A percentile compares a stretch with the other conserved stretches of the same genome.
Conservation (phyloP, 495 filamentous ascomycete genomes). For the Tuber calosporum region DNA sequence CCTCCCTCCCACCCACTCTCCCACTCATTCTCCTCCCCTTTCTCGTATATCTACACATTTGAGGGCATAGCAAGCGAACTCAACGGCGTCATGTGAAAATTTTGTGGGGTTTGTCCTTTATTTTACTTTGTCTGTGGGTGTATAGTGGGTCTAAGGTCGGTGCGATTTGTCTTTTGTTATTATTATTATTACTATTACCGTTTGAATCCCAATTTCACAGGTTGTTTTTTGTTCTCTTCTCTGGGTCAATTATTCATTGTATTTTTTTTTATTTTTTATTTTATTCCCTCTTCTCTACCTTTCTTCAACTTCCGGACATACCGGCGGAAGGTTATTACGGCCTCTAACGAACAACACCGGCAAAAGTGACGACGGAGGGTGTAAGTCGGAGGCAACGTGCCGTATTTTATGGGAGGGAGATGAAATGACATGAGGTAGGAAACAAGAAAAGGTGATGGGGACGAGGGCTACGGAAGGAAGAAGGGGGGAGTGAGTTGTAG, state of each 20-base stretch:
- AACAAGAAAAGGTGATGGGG: background rate
- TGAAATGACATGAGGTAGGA: background rate
- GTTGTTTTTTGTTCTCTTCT: conserved; percentile 23
- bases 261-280: conserved; percentile 16
- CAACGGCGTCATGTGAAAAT: conserved; percentile 39
- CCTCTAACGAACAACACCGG: background rate
- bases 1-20: background rate
- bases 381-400: background rate
- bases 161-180: conserved; percentile 30
- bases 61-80: conserved; percentile 22
- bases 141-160: conserved; percentile 35
- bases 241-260: conserved; percentile 5
- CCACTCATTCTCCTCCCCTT: background rate
- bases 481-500: conserved; percentile 38
- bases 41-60: background rate
- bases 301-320: background rate
- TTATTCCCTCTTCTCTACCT: conserved; percentile 11
- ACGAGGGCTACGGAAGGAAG: background rate
- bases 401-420: background rate
- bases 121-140: conserved; percentile 31
- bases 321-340: background rate
- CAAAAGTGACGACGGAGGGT: background rate
- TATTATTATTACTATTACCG: conserved; percentile 10
- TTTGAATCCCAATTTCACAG: background rate
- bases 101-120: conserved; percentile 36